phyloP scores from a whole-genome alignment of 2,329 filamentous ascomycete species.

The Fusarium longipes region DNA sequence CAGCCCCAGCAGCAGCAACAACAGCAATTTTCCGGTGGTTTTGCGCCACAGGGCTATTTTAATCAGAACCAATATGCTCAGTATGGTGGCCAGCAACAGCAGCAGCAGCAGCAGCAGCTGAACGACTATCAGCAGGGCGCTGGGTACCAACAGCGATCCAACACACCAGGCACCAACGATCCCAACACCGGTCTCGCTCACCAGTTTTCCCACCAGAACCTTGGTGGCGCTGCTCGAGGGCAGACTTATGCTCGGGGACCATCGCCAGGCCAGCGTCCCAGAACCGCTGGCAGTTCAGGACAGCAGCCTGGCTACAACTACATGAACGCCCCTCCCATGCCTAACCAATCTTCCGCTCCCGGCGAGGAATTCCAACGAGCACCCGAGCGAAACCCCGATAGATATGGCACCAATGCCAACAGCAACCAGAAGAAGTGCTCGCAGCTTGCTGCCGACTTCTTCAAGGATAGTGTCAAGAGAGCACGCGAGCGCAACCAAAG shows the following conservation, averaged over 20 bases:
- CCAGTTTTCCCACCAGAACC: constrained; percentile 96
- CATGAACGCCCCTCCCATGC: constrained; percentile 73
- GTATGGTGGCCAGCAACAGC: constrained; percentile 53
- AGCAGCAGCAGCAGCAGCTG: constrained; percentile 50
- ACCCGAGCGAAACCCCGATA: constrained; percentile 88
- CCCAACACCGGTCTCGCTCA: constrained; percentile 91
- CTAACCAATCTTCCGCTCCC: constrained; percentile 67
- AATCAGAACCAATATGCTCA: constrained; percentile 67
- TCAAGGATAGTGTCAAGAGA: constrained; percentile 97
- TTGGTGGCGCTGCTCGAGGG: constrained; percentile 77
- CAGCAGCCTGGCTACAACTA: constrained; percentile 75
- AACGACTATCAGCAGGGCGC: constrained; percentile 64
- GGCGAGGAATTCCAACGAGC: constrained; percentile 80
- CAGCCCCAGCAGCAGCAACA: constrained; percentile 48
- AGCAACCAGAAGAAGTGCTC: constrained; percentile 78
- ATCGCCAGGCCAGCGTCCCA: constrained; percentile 79
- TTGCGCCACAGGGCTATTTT: constrained; percentile 67
- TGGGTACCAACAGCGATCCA: constrained; percentile 63
- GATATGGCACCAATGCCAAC: constrained; percentile 72
- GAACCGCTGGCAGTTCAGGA: constrained; percentile 79
- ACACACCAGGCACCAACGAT: constrained; percentile 75
- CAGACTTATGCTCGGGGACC: constrained; percentile 76
- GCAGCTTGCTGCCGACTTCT: constrained; percentile 86
- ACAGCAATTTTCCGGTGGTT: constrained; percentile 59
- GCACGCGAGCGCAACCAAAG: constrained; percentile 94